Percentiles rank a stretch among this genome's conserved stretches.
Evolutionary conservation across 306 rosid species (phyloP).

Genomic region (Styphnolobium japonicum): DNA sequence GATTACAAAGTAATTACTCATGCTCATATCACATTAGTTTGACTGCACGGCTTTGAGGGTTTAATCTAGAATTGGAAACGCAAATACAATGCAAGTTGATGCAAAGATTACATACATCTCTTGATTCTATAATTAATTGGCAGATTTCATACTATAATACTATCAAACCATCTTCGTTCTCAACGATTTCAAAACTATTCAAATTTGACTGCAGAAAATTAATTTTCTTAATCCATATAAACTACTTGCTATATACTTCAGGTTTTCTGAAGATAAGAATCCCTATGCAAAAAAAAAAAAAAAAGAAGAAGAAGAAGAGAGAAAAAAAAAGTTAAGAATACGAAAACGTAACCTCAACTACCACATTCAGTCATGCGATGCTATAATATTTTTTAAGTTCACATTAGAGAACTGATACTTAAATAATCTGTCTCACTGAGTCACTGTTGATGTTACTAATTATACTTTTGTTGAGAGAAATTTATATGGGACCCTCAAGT

Average conservation of each 20-base stretch:
- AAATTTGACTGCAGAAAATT: neutral
- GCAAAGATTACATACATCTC: slow-evolving; percentile 11
- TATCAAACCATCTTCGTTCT: neutral
- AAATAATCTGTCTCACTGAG: neutral
- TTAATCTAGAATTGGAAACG: neutral
- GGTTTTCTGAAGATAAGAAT: neutral
- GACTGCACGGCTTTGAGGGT: slow-evolving; percentile 2
- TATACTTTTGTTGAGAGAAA: neutral
- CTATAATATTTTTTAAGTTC: neutral
- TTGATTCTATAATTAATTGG: neutral
- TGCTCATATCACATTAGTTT: slow-evolving; percentile 7
- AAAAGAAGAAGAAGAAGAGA: no score
- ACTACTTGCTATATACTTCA: neutral
- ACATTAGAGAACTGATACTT: neutral
- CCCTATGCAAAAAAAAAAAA: neutral
- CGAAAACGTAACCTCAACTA: neutral
- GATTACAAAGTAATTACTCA: neutral
- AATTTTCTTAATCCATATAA: neutral
- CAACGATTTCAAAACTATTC: neutral
- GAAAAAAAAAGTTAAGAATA: neutral
- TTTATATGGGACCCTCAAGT: neutral
- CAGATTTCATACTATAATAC: neutral
- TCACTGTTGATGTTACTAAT: neutral
- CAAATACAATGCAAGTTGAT: neutral
- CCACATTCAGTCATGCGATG: neutral